Conservation (phyloP, 1,284 basidiomycete genomes). For the Ceratobasidium sp. region DNA sequence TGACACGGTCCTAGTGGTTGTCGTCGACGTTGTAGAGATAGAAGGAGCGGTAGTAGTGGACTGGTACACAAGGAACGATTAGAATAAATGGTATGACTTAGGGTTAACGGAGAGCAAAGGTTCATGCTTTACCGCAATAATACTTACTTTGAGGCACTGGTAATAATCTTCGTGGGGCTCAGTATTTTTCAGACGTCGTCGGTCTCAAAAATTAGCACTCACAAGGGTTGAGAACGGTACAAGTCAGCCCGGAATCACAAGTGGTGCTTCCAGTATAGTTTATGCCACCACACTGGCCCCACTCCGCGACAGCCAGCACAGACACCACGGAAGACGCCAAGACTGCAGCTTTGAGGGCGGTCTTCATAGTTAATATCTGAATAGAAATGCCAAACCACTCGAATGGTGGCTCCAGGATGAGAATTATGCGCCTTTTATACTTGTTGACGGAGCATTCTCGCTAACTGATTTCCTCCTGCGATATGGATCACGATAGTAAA, state of each 20-base stretch:
- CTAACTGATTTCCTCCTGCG: too few species aligned
- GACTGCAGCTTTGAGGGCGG: constrained; percentile 17
- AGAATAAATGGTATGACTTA: constrained; percentile 17
- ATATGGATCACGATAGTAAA: too few species aligned
- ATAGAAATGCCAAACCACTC: too few species aligned
- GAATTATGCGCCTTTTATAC: too few species aligned
- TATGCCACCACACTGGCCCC: constrained; percentile 49
- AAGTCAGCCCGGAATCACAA: constrained; percentile 48
- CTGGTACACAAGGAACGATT: constrained; percentile 35
- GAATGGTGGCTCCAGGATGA: too few species aligned
- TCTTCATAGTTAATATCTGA: constrained; percentile 15
- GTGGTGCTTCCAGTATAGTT: constrained; percentile 47
- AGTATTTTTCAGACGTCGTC: neutral
- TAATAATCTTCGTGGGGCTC: constrained; percentile 25
- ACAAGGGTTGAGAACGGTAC: constrained; percentile 43
- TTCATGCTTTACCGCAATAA: too few species aligned
- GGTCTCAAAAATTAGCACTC: neutral
- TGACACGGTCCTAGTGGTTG: constrained; percentile 49
- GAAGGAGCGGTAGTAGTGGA: constrained; percentile 41
- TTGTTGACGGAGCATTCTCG: too few species aligned
- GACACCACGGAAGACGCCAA: constrained; percentile 33
- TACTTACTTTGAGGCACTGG: constrained; percentile 31
- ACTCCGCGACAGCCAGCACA: constrained; percentile 36
- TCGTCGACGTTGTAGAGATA: constrained; percentile 4
- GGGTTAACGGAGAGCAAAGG: too few species aligned